Conservation (phyloP, 2,329 filamentous ascomycete species). For the Rhinocladiella mackenziei region DNA sequence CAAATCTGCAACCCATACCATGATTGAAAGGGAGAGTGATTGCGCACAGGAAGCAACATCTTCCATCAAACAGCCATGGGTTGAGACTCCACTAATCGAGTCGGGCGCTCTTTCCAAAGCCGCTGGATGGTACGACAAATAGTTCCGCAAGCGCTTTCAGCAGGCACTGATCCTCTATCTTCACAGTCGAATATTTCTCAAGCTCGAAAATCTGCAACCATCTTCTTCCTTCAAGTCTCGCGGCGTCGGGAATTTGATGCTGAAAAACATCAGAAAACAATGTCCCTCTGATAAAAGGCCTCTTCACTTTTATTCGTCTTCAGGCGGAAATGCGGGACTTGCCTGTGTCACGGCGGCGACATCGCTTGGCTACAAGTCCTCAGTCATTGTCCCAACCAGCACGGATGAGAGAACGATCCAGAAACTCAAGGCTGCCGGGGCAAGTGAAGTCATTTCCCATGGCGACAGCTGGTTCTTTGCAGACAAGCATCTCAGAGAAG, state of each 20-base stretch:
- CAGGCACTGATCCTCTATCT: not conserved
- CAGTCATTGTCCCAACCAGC: conserved; percentile 67
- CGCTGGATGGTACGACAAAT: conserved; percentile 37
- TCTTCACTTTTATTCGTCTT: conserved; percentile 72
- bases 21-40: conserved; percentile 7
- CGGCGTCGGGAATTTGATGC: conserved; percentile 38
- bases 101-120: conserved; percentile 36
- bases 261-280: conserved; percentile 65
- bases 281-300: conserved; percentile 43
- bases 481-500: conserved; percentile 60
- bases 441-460: conserved; percentile 60
- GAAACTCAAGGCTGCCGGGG: conserved; percentile 66
- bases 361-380: conserved; percentile 61
- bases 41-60: conserved; percentile 4
- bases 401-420: conserved; percentile 67
- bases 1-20: not conserved
- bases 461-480: conserved; percentile 68
- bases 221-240: conserved; percentile 79
- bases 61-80: conserved; percentile 34
- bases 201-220: conserved; percentile 80
- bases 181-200: conserved; percentile 69
- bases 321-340: conserved; percentile 79
- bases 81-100: conserved; percentile 40
- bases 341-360: conserved; percentile 71
- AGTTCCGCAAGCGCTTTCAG: not conserved